Conservation (phyloP, 2,329 filamentous ascomycete genomes). For the Nigrospora oryzae region DNA sequence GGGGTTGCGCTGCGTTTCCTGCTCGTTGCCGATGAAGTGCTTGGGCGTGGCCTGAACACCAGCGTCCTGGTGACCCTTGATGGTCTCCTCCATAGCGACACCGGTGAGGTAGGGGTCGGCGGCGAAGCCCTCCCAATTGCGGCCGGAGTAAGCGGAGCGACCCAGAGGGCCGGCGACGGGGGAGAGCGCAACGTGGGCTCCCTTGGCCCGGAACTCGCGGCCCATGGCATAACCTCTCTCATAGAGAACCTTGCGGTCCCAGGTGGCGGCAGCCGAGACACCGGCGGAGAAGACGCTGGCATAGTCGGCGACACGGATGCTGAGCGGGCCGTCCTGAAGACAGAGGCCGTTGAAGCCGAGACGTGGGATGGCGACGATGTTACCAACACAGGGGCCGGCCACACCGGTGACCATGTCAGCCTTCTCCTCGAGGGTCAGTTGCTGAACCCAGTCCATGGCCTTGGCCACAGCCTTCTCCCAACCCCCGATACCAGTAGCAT, state of each 20-base stretch:
- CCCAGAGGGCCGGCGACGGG: conserved; percentile 34
- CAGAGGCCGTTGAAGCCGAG: conserved; percentile 53
- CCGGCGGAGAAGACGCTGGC: conserved; percentile 64
- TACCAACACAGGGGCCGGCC: conserved; percentile 6
- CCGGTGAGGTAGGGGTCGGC: conserved; percentile 63
- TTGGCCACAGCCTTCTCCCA: conserved; percentile 28
- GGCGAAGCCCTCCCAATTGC: conserved; percentile 58
- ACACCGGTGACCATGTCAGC: conserved; percentile 9
- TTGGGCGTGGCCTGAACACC: conserved; percentile 29
- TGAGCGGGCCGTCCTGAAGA: conserved; percentile 61
- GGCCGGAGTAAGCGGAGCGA: conserved; percentile 36
- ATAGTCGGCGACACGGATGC: conserved; percentile 57
- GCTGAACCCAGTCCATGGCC: conserved; percentile 18
- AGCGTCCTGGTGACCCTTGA: conserved; percentile 23
- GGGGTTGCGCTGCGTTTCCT: conserved; percentile 8
- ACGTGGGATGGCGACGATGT: conserved; percentile 39
- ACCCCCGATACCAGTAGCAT: conserved; percentile 22
- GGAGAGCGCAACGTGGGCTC: conserved; percentile 57
- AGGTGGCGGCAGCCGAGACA: conserved; percentile 61
- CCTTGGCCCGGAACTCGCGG: conserved; percentile 61
- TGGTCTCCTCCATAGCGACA: conserved; percentile 29
- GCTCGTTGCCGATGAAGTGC: conserved; percentile 27
- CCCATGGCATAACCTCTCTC: conserved; percentile 31
- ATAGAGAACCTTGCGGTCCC: conserved; percentile 55
- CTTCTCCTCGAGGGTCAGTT: conserved; percentile 10